phyloP scores from a whole-genome alignment of 148 eudicot genomes.

The Silene conica region DNA sequence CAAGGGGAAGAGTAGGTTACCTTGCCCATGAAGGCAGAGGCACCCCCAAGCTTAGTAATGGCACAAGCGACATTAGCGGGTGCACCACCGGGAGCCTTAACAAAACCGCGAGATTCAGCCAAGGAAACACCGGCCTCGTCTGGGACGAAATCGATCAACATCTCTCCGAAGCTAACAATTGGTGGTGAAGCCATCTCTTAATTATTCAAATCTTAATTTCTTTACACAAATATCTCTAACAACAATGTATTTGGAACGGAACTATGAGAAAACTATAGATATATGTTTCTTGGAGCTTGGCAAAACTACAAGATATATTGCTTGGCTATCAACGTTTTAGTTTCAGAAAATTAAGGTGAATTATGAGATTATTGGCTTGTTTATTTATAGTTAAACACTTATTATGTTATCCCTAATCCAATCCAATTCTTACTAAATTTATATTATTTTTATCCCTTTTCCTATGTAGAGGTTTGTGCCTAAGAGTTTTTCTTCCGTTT shows the following conservation, averaged over 20 bases:
- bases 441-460: background rate
- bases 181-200: constrained; percentile 22
- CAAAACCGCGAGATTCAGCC: constrained; percentile 49
- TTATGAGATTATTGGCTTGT: background rate
- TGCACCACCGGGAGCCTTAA: constrained; percentile 72
- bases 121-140: constrained; percentile 50
- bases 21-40: constrained; percentile 62
- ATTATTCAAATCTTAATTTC: background rate
- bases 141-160: constrained; percentile 65
- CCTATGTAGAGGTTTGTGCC: background rate
- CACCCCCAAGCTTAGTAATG: constrained; percentile 47
- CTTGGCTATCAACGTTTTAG: background rate
- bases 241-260: too few species aligned
- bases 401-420: constrained; percentile 9
- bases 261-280: too few species aligned
- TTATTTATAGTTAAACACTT: constrained; percentile 3
- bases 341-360: constrained; percentile 10
- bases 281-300: too few species aligned
- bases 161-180: constrained; percentile 58
- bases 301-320: background rate
- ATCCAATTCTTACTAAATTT: constrained; percentile 17
- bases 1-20: constrained; percentile 17
- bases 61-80: constrained; percentile 67
- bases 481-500: too few species aligned
- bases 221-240: too few species aligned